phyloP scores from a whole-genome alignment of 768 basidiomycete genomes.

The Pleurotus cornucopiae region DNA sequence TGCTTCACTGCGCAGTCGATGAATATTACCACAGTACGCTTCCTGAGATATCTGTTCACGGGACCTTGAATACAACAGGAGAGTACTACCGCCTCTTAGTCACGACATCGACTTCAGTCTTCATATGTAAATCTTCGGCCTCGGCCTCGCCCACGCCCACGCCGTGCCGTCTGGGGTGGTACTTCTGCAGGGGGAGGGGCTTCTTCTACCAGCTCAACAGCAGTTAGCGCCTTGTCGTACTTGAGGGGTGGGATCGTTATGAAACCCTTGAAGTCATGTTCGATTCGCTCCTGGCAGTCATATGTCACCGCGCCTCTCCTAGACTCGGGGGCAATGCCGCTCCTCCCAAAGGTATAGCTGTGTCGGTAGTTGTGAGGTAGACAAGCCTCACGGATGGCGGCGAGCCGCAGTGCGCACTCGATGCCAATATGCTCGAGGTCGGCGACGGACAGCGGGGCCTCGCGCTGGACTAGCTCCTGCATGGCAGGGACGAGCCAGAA shows the following conservation, averaged over 20 bases:
- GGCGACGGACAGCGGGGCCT: conserved; percentile 13
- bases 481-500: conserved; percentile 6
- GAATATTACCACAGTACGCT: no score
- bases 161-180: no score
- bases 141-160: no score
- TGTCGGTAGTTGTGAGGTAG: neutral
- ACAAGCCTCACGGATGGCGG: conserved; percentile 15
- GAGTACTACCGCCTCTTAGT: no score
- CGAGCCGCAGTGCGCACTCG: conserved; percentile 14
- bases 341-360: no score
- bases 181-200: neutral
- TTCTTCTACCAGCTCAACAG: neutral
- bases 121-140: no score
- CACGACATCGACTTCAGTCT: no score
- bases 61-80: no score
- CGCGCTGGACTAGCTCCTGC: neutral
- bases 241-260: neutral
- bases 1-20: no score
- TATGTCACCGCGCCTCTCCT: neutral
- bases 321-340: no score
- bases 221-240: neutral
- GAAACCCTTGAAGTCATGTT: neutral
- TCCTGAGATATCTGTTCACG: no score
- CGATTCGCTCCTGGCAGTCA: neutral
- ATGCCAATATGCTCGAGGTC: conserved; percentile 21